Percentiles rank a stretch among this genome's conserved stretches.
phyloP scores from a whole-genome alignment of 2,329 filamentous ascomycete genomes.

The Pseudogymnoascus sp. region DNA sequence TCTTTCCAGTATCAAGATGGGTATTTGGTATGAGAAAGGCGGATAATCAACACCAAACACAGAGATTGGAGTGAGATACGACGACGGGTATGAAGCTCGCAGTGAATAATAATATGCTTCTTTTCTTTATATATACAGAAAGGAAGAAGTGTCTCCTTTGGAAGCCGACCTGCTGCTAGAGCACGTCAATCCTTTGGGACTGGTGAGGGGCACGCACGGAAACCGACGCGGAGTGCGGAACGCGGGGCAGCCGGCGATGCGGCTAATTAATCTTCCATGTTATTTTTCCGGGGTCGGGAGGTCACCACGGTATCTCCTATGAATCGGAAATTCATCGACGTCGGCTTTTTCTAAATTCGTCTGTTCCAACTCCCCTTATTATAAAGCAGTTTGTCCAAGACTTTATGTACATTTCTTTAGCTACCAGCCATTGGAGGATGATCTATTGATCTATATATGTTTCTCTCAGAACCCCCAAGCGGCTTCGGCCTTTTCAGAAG shows the following conservation, averaged over 20 bases:
- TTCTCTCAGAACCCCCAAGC: neutral
- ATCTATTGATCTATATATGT: neutral
- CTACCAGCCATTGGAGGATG: neutral
- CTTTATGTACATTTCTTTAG: neutral
- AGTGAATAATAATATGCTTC: neutral
- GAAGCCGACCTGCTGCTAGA: neutral
- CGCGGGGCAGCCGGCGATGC: neutral
- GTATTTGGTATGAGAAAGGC: neutral
- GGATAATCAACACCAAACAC: neutral
- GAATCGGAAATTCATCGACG: neutral
- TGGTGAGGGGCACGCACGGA: neutral
- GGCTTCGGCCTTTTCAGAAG: neutral
- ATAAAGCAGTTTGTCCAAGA: neutral
- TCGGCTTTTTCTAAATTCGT: neutral
- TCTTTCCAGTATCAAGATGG: neutral
- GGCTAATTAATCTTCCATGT: neutral
- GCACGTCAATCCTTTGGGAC: neutral
- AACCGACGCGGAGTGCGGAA: neutral
- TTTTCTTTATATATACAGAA: constrained; percentile 5
- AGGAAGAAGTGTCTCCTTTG: neutral
- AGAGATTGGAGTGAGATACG: neutral
- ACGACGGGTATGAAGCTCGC: neutral
- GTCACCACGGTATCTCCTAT: neutral
- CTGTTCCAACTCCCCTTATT: neutral
- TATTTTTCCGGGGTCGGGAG: neutral